A percentile compares a stretch with the other conserved stretches of the same genome.
phyloP scores from a whole-genome alignment of 1,139 yeast species.

The Barnettozyma hawaiiensis region DNA sequence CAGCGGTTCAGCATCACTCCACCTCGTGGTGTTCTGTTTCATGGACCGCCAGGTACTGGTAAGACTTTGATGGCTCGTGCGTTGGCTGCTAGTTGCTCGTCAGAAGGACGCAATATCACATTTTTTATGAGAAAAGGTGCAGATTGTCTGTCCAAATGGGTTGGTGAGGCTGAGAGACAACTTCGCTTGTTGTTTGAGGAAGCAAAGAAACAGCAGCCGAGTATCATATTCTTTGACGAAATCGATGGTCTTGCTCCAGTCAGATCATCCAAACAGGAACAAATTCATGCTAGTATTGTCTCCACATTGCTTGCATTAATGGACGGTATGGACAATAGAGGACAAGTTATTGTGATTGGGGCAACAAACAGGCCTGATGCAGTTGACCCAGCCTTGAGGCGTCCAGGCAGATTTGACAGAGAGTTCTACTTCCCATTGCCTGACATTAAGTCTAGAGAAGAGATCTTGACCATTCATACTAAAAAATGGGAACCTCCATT shows the following conservation, averaged over 20 bases:
- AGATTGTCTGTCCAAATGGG: conserved; percentile 96
- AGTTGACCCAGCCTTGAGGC: conserved; percentile 91
- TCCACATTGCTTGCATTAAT: conserved; percentile 88
- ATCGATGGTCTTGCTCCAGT: conserved; percentile 98
- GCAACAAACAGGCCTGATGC: conserved; percentile 98
- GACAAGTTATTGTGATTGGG: conserved; percentile 96
- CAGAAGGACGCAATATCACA: conserved; percentile 73
- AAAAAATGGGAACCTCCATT: conserved; percentile 81
- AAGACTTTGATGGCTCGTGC: conserved; percentile 98
- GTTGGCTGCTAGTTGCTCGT: conserved; percentile 88
- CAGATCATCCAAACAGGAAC: conserved; percentile 94
- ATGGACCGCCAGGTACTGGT: conserved; percentile 99
- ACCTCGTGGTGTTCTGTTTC: conserved; percentile 95
- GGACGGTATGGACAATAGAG: conserved; percentile 99
- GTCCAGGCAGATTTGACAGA: conserved; percentile 97
- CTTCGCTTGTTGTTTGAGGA: conserved; percentile 86
- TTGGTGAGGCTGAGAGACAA: conserved; percentile 98
- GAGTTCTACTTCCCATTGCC: conserved; percentile 96
- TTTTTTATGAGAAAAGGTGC: conserved; percentile 99
- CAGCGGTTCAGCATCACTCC: conserved; percentile 90
- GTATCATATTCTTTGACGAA: conserved; percentile 93
- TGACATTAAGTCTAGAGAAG: conserved; percentile 68
- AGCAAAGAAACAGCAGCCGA: conserved; percentile 93
- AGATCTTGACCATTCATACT: conserved; percentile 80
- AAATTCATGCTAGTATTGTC: conserved; percentile 95